Evolutionary conservation across 371 early-diverging fungal genomes (phyloP), one percentile per base, ranked within the genome.

Genomic region (Saksenaea oblongispora): DNA sequence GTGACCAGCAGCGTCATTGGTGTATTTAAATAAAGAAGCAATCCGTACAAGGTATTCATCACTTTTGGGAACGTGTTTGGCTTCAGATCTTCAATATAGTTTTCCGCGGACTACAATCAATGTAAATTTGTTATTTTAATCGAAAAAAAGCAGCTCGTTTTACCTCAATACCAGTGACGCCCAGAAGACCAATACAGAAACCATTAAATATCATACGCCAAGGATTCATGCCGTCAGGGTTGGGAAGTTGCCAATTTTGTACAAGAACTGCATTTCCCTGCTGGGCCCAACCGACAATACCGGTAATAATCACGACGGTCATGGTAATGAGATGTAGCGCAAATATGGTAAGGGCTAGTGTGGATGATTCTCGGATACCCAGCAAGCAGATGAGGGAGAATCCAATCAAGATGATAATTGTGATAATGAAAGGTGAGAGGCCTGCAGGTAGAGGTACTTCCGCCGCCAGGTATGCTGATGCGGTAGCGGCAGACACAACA

Each of bases 41-140:
- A 71, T 11, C 74, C 66, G 72, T 76, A 79, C 83, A 87, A 79
- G 59, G 83, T 86, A 44, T 84, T 71, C 84, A 87, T 80, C 17
- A 79, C 64, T 68, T 84, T 83, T 3, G 83, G 82, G 69, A 81
- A 87, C 0, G 82, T 83, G 28, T 74, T 74, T 9, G 80, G 84
- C 35, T 75, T 78, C 44, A 80, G 70, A 41, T 87, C 83, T 65
- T 87, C 85, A 34, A 87, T 78, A 42, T 81, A 84, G 53, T 84
- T 77, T 65, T 71, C 73, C 13, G 78, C 75, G 3, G 79, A 70
- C 72, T 76, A 60, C 1, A 27, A 11, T 18, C 1, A 47, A 63
- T 28, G n/a, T 10, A 44, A 24, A 7, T 4, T 34, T n/a, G 24
- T 42, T 27, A n/a, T 10, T 31, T 11, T 13, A 8, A 13, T 14